Evolutionary conservation across 2,329 filamentous ascomycete genomes (phyloP), one percentile per base, ranked within the genome.

Genomic region (Mycosphaerella sp.): DNA sequence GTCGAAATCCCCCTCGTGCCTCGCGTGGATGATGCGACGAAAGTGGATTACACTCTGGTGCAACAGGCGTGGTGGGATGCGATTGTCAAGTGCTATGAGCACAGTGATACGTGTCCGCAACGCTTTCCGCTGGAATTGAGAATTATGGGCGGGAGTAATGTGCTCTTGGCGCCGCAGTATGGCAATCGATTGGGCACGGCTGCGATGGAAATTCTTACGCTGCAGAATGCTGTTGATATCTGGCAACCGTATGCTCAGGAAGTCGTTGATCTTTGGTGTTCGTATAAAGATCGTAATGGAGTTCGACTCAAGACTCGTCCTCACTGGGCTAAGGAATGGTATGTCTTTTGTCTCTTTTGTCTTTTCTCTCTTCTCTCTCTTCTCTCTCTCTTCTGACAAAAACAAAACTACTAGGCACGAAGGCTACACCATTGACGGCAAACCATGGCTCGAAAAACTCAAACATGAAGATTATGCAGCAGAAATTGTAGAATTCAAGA

Each of bases 41-140:
- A 70, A 53, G 67, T 72, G 1, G 75, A 78, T 64, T 76, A 70
- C 59, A 66, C 62, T 9, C 63, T 73, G 17, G 71, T 76, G 1
- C 73, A 74, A 49, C 67, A 69, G 4, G 76, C 75, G 0, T 78
- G 76, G 76, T 78, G 76, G 76, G 76, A 77, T 51, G 73, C 73
- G 11, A 77, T 78, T 57, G 67, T 72, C 5, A 66, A 71, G 1
- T 71, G 70, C n/a, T 77, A 78, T 57, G 60, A 66, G 40, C 52
- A 57, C 23, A 55, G 54, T 32, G 45, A 34, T 51, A 64, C 45
- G 48, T 62, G 31, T 59, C 62, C 74, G 0, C 45, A 74, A 71
- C 55, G 51, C 4, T 54, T 54, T 11, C 44, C 55, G 5, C 31
- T 57, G 10, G 55, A 54, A 34, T 51, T 57, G 51, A 17, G 55